These are phyloP conservation scores for Ligustrum vulgare DNA, from an alignment of 257 asterid species.

Conservation along the genomic window DNA sequence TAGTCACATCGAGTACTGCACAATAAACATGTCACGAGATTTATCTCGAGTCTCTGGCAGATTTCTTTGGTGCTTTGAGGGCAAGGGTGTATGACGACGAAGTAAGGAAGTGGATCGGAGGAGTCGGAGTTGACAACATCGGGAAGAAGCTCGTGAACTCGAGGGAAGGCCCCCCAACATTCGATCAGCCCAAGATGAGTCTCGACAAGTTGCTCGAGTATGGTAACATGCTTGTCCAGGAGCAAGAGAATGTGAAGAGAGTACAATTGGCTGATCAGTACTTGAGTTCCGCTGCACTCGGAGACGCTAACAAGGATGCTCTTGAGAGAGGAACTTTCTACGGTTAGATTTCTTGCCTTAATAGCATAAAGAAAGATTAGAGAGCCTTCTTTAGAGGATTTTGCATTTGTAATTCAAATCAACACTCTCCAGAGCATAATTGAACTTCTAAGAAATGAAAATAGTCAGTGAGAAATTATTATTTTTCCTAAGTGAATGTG, in stretches of 20 bases:
- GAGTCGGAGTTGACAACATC: constrained; percentile 52
- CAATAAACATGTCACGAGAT: background rate
- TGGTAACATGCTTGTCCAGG: constrained; percentile 75
- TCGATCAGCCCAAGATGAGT: constrained; percentile 75
- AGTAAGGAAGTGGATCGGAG: constrained; percentile 65
- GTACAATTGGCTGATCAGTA: constrained; percentile 77
- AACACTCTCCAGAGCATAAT: too few relatives aligned
- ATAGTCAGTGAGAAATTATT: too few relatives aligned
- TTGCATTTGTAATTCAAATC: too few relatives aligned
- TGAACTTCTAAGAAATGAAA: too few relatives aligned
- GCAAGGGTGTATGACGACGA: constrained; percentile 83
- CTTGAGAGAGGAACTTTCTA: constrained; percentile 56
- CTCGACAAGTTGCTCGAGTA: constrained; percentile 68
- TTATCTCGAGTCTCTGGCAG: constrained; percentile 25
- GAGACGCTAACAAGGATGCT: constrained; percentile 75
- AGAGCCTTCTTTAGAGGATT: background rate
- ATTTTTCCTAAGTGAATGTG: background rate
- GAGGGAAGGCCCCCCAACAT: constrained; percentile 65
- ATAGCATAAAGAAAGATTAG: background rate
- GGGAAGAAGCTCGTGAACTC: constrained; percentile 80
- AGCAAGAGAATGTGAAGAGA: constrained; percentile 89
- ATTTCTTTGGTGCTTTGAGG: constrained; percentile 89
- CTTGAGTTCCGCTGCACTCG: constrained; percentile 72
- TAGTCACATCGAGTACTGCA: background rate
- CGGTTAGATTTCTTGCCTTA: constrained; percentile 23